These are phyloP conservation scores for Saccharomyces hybrid DNA, from an alignment of 1,139 yeast species.

Conservation along the genomic window DNA sequence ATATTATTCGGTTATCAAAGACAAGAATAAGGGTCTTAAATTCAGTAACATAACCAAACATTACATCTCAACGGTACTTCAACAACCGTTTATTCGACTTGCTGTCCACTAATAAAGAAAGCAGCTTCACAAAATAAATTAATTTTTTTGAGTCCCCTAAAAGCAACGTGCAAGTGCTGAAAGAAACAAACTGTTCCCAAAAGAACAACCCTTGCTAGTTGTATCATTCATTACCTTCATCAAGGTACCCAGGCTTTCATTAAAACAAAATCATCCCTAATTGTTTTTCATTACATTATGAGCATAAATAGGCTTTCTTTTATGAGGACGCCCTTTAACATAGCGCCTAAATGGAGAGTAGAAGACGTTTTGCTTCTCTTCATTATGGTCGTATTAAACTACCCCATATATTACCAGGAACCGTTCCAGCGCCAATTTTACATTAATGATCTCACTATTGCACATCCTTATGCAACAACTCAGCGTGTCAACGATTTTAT, in stretches of 20 bases:
- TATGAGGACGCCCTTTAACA: constrained; percentile 2
- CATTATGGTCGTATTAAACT: constrained; percentile 39
- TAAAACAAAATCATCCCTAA: too few species aligned
- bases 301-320: background rate
- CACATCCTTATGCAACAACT: constrained; percentile 63
- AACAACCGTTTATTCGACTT: background rate
- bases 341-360: constrained; percentile 46
- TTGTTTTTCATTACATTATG: background rate
- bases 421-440: constrained; percentile 71
- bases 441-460: constrained; percentile 47
- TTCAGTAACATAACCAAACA: background rate
- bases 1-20: background rate
- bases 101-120: background rate
- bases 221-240: background rate
- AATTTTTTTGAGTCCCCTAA: background rate
- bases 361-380: constrained; percentile 46
- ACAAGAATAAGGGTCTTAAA: background rate
- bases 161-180: background rate
- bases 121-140: background rate
- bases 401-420: constrained; percentile 39
- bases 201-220: background rate
- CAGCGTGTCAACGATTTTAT: constrained; percentile 49
- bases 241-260: background rate
- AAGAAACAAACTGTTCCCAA: background rate
- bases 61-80: background rate